Evolutionary conservation across 78 protist genomes (phyloP).

Genomic region (Isochrysis galbana): DNA sequence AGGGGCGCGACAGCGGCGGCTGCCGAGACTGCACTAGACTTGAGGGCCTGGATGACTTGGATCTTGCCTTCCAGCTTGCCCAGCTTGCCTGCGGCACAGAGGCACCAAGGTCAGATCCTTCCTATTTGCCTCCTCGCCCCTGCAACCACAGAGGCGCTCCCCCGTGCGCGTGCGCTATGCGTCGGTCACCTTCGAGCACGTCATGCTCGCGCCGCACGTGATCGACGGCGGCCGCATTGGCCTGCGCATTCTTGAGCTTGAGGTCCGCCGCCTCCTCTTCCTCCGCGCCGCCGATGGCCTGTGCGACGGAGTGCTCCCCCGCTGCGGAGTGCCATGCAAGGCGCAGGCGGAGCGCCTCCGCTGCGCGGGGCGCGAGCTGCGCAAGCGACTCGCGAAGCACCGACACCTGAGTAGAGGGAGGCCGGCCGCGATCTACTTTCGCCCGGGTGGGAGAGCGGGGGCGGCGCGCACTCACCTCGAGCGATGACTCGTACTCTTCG

Average conservation of each 20-base stretch:
- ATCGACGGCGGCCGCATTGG: neutral
- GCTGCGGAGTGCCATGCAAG: neutral
- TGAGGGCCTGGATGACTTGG: too few species aligned
- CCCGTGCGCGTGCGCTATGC: too few species aligned
- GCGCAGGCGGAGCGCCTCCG: neutral
- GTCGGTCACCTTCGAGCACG: neutral
- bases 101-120: too few species aligned
- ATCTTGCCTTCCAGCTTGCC: neutral
- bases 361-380: neutral
- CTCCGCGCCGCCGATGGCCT: neutral
- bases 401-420: too few species aligned
- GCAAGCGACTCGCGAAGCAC: neutral
- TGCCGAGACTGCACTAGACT: too few species aligned
- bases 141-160: too few species aligned
- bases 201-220: neutral
- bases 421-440: too few species aligned
- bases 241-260: neutral
- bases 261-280: neutral
- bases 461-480: neutral
- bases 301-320: neutral
- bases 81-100: too few species aligned
- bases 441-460: too few species aligned
- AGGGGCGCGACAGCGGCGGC: neutral
- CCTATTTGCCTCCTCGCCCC: too few species aligned
- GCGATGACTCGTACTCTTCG: neutral